Base-by-base conservation (phyloP, 2,329 filamentous ascomycete species). In the Monosporascus sp. region DNA sequence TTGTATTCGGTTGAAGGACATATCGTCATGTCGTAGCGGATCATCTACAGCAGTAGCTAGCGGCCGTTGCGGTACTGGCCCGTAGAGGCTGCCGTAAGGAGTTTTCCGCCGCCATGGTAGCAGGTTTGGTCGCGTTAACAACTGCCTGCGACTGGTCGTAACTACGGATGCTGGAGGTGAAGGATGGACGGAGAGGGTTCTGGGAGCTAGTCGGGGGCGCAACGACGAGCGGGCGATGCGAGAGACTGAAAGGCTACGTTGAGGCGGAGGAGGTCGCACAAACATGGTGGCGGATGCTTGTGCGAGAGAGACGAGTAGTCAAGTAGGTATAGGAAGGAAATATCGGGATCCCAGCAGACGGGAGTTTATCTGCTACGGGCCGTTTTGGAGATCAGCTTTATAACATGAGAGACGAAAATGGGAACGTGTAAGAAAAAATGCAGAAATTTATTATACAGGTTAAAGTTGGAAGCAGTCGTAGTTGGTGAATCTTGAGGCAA, bases 21-120 rank as follows among this genome's bases (percentile, higher is more conserved):
- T 47, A 17, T 61, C 56, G 39, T 62, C 58, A 25, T 58, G 57
- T 27, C 38, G 59, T 17, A 60, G 54, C 22, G 61, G 34, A 47
- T 65, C 62, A 39, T 56, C 57, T 39, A 68, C 57, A 42, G 64
- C 63, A 1, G 66, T 69, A 22, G 66, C 66, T 22, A 69, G 50
- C 27, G 59, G 56, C 47, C 66, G 61, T 24, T 62, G 59, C 14
- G 57, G 47, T 11, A 45, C 38, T 20, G 54, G 24, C 18, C 48
- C 54, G 51, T 52, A 49, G 41, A 44, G 31, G 34, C 49, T 55
- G 47, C 17, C 38, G 39, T 55, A 57, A 31, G 50, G 51, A 22
- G 49, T 53, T 52, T 57, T 64, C 52, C 58, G 60, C 42, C 57
- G 60, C 60, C 60, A 63, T 51, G 60, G 58, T 36, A 57, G 47